phyloP scores from a whole-genome alignment of 495 filamentous ascomycete species.

The Cercophora scortea region DNA sequence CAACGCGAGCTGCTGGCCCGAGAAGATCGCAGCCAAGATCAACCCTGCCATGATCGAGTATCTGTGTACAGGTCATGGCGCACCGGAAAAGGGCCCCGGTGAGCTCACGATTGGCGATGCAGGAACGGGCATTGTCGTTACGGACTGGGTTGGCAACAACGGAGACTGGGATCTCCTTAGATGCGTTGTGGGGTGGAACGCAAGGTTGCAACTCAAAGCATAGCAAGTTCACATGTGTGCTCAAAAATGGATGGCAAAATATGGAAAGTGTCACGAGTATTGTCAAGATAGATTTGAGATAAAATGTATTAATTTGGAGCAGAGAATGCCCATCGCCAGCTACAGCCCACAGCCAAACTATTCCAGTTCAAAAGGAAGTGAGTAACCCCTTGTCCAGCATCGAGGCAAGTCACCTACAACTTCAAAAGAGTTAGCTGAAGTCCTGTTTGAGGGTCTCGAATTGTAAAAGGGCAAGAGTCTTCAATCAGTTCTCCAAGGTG shows the following conservation, averaged over 20 bases:
- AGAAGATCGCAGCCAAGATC: slow-evolving; percentile 81
- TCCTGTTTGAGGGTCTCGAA: background rate
- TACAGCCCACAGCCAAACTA: background rate
- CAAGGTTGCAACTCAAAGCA: slow-evolving; percentile 50
- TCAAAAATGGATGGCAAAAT: background rate
- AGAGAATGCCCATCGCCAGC: background rate
- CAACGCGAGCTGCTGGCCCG: slow-evolving; percentile 85
- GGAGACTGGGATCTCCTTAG: slow-evolving; percentile 93
- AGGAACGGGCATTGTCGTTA: slow-evolving; percentile 84
- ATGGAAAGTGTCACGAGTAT: background rate
- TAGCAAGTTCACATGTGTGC: slow-evolving; percentile 8
- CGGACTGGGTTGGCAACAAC: slow-evolving; percentile 82
- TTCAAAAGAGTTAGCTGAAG: slow-evolving; percentile 13
- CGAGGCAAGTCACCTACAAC: background rate
- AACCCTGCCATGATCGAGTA: slow-evolving; percentile 84
- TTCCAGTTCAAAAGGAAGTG: background rate
- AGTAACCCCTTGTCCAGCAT: background rate
- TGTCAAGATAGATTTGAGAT: background rate
- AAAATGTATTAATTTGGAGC: background rate
- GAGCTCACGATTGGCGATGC: slow-evolving; percentile 56
- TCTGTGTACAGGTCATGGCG: slow-evolving; percentile 62
- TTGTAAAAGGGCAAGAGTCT: slow-evolving; percentile 1
- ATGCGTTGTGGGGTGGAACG: slow-evolving; percentile 88
- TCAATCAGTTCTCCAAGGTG: slow-evolving; percentile 94
- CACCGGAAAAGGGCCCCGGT: slow-evolving; percentile 32